Percentiles rank a stretch among this genome's conserved stretches.
These are phyloP conservation scores for Chlamydomonas sp. DNA, from an alignment of 139 green algal genomes.

Conservation along the genomic window DNA sequence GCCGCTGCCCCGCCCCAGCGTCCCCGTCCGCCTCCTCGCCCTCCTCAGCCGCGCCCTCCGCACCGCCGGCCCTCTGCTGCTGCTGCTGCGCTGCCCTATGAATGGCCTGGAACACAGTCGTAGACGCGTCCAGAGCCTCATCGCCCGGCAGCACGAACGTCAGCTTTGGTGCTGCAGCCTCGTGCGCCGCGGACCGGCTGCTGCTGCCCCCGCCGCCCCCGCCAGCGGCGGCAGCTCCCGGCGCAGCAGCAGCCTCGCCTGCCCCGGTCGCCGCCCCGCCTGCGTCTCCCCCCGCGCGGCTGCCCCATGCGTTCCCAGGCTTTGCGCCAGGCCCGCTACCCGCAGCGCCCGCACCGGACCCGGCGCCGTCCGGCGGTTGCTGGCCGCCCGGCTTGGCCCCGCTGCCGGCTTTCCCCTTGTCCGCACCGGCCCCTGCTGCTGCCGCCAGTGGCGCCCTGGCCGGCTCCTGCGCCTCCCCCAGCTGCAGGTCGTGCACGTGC, in stretches of 20 bases:
- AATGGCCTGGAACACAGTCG: conserved; percentile 92
- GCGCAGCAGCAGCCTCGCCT: conserved; percentile 13
- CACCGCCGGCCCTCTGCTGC: conserved; percentile 25
- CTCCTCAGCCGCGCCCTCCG: conserved; percentile 43
- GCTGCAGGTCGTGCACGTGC: conserved; percentile 84
- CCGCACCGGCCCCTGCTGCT: background rate
- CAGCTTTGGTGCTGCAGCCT: conserved; percentile 60
- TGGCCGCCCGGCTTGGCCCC: background rate
- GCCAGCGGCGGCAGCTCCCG: conserved; percentile 9
- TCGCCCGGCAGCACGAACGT: conserved; percentile 71
- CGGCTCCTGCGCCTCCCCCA: conserved; percentile 50
- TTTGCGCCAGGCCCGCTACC: background rate
- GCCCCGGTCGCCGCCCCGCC: conserved; percentile 4
- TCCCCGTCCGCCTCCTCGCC: conserved; percentile 7
- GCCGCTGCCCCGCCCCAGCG: background rate
- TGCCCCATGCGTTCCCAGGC: background rate
- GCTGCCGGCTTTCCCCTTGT: conserved; percentile 15
- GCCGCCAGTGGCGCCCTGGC: background rate
- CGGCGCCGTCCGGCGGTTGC: background rate
- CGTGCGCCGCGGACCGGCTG: conserved; percentile 30
- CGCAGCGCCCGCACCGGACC: conserved; percentile 23
- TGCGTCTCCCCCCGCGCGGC: background rate
- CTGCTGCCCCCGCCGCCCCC: conserved; percentile 6
- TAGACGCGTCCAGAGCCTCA: conserved; percentile 49
- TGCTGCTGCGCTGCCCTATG: conserved; percentile 41